Conservation (phyloP, 495 filamentous ascomycete species). For the Saxophila tyrrhenica region DNA sequence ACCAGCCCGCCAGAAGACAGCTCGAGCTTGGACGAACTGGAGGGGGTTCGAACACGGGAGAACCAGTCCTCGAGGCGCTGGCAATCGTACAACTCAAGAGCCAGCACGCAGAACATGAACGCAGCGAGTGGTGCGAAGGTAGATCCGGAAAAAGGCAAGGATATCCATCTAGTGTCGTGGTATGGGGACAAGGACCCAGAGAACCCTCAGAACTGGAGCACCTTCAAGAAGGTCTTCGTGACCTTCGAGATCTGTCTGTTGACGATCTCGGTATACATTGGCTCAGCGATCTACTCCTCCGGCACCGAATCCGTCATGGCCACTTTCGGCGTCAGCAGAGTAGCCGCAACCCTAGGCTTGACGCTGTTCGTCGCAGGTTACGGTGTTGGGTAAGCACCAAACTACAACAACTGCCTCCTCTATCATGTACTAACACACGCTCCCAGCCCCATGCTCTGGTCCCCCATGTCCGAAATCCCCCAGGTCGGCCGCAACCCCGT, state of each 20-base stretch:
- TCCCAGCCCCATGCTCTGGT: constrained; percentile 38
- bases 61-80: constrained; percentile 1
- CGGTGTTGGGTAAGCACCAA: constrained; percentile 17
- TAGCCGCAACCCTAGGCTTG: constrained; percentile 39
- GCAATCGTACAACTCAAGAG: constrained; percentile 8
- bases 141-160: constrained; percentile 28
- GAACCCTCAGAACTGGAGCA: constrained; percentile 9
- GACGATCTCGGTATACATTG: constrained; percentile 40
- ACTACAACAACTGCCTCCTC: background rate
- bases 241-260: constrained; percentile 35
- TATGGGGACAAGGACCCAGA: constrained; percentile 24
- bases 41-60: constrained; percentile 21
- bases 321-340: constrained; percentile 37
- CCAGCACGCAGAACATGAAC: constrained; percentile 15
- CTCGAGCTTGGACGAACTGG: constrained; percentile 7
- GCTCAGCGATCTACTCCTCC: constrained; percentile 37
- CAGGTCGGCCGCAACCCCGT: constrained; percentile 38
- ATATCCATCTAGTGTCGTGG: constrained; percentile 26
- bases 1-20: constrained; percentile 17
- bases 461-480: constrained; percentile 42
- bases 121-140: constrained; percentile 23
- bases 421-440: background rate
- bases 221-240: constrained; percentile 34
- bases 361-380: constrained; percentile 39
- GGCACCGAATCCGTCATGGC: constrained; percentile 27